Evolutionary conservation across 1,139 yeast genomes (phyloP), one percentile per base, ranked within the genome.

Genomic region (Blastobotrys buckinghamii): DNA sequence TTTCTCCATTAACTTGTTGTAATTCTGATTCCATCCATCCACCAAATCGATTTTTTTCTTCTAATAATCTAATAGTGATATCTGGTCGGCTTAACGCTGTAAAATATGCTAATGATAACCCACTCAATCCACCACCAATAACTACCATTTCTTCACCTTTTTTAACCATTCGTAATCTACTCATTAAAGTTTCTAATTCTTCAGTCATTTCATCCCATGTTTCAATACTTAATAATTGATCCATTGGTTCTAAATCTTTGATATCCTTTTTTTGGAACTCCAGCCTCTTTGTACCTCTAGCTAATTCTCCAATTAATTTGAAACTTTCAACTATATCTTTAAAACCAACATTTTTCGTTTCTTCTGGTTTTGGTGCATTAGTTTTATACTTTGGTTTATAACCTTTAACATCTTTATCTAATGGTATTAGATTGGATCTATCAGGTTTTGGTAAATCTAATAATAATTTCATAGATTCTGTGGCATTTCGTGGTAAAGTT

Each of bases 81-180:
- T 88, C 96, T 0, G 74, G 74, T 45, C 96, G 73, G 13, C 86
- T 63, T 52, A 76, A 77, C 36, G 76, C 72, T 19, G 90, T 71
- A 58, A 85, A 85, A 65, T 85, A 89, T 0, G 94, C 83, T 58
- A 79, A 81, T 1, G 92, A 72, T 3, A 92, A 72, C 0, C 97
- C 97, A 1, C 96, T 84, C 2, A 90, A 76, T 0, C 98, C 98
- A 0, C 86, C 85, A 0, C 98, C 98, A 2, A 88, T 63, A 0
- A 90, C 61, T 1, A 59, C 58, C 27, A 68, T 51, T 13, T 56
- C 55, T 13, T 62, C 66, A 12, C 62, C 61, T 2, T 49, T 35
- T 16, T 55, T 47, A 32, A 68, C 45, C 27, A 62, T 57, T 33
- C 58, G 60, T 16, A 67, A 49, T 49, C 67, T 24, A 49, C 65